Base-by-base conservation (phyloP, 1,284 basidiomycete genomes). In the Peniophora sp. region DNA sequence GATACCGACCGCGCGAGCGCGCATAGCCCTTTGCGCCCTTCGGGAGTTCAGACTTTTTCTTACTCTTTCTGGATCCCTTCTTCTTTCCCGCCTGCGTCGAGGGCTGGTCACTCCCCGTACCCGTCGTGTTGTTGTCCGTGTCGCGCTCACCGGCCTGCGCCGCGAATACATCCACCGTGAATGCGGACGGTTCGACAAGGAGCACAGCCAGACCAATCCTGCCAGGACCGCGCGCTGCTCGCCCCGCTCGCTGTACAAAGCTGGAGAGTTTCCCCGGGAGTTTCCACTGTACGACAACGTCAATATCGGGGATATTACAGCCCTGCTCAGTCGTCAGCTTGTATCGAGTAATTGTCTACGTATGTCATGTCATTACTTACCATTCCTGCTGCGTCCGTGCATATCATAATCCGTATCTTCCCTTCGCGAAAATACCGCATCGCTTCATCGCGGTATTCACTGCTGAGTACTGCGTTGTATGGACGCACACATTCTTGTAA, bases 221-320 rank as follows among this genome's bases (percentile, higher is more conserved):
- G 10, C 39, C 46, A 0, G 27, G 53, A 3, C 52, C 56, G 0
- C 61, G 51, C 10, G 62, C 62, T 0, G 58, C 61, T 0, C 60
- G 53, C 0, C 62, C 60, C 0, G 61, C 59, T 2, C 59, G 56
- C 43, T 64, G 63, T 0, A 63, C 49, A 23, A 57, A 63, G 46
- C 56, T 53, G 6, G 61, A 61, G 2, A 62, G 35, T 2, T 57
- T 59, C 3, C 45, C 35, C 0, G 61, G 59, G 2, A 61, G 50
- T 47, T 60, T 62, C 61, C 60, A 63, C 25, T 61, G 60, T 0
- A 64, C 53, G 1, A 62, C 57, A 14, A 57, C 35, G n/a, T 61
- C 59, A 10, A 64, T 52, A 36, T 63, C 59, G 0, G 57, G 55
- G 2, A 64, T 46, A 27, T 64, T 59, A 25, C 60, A 62, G 2